Evolutionary conservation across 1,139 yeast species (phyloP).

Genomic region (Taphrina populina): DNA sequence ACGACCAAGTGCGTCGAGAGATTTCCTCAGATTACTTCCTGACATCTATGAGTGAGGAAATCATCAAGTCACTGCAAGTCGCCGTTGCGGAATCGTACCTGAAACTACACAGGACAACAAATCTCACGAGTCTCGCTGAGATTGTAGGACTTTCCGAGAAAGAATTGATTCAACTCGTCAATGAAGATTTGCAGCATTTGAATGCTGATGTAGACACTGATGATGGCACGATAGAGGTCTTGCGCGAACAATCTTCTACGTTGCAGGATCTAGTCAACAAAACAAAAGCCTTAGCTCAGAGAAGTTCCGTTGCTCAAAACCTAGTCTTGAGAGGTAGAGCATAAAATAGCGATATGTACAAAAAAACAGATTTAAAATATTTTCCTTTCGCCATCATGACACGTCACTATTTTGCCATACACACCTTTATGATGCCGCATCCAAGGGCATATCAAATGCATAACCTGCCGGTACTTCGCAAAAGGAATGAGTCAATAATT

Average conservation of each 20-base stretch:
- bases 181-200: constrained; percentile 12
- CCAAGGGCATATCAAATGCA: constrained; percentile 3
- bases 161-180: constrained; percentile 44
- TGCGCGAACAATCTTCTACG: constrained; percentile 7
- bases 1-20: constrained; percentile 52
- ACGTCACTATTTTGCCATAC: no score
- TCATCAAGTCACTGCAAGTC: constrained; percentile 53
- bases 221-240: constrained; percentile 23
- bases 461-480: constrained; percentile 43
- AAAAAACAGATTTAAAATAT: no score
- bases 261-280: constrained; percentile 26
- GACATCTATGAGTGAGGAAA: constrained; percentile 48
- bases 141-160: constrained; percentile 51
- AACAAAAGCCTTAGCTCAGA: constrained; percentile 17
- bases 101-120: constrained; percentile 55
- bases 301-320: constrained; percentile 16
- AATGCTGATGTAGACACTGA: constrained; percentile 25
- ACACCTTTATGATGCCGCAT: no score
- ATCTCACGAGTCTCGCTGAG: constrained; percentile 49
- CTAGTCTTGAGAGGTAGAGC: background rate
- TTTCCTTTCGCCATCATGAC: no score
- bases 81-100: constrained; percentile 56
- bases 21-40: constrained; percentile 59
- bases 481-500: constrained; percentile 63
- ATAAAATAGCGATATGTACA: no score